phyloP scores from a whole-genome alignment of 2,329 filamentous ascomycete species.

The Dryadomyces quercivorus region DNA sequence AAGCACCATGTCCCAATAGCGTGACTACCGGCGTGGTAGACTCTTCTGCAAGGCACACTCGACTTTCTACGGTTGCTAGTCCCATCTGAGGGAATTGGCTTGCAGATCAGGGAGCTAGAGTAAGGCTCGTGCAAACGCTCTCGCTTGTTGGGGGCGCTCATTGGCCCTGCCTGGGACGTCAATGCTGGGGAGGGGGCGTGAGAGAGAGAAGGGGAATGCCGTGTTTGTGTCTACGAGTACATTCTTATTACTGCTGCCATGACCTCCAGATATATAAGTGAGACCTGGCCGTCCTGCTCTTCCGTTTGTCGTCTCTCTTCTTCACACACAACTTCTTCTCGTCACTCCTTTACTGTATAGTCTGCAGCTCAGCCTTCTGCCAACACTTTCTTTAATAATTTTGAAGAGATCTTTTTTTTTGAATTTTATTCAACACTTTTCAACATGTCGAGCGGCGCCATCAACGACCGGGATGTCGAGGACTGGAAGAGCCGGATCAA shows the following conservation, averaged over 20 bases:
- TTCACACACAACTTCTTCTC: neutral
- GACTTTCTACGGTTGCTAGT: neutral
- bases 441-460: conserved; percentile 17
- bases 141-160: neutral
- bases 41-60: conserved; percentile 1
- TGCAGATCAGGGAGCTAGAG: neutral
- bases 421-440: neutral
- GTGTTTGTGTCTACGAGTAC: too few relatives aligned
- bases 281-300: neutral
- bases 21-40: neutral
- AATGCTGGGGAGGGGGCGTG: too few relatives aligned
- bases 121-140: neutral
- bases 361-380: neutral
- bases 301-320: neutral
- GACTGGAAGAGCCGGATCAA: conserved; percentile 32
- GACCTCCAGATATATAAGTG: neutral
- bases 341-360: neutral
- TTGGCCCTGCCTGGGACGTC: neutral
- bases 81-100: too few relatives aligned
- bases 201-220: too few relatives aligned
- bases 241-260: neutral
- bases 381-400: neutral
- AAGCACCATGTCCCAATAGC: neutral
- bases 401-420: neutral
- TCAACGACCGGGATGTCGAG: conserved; percentile 29